A percentile compares a stretch with the other conserved stretches of the same genome.
phyloP scores from a whole-genome alignment of 2,329 filamentous ascomycete species.

The Sphaceloma murrayae region DNA sequence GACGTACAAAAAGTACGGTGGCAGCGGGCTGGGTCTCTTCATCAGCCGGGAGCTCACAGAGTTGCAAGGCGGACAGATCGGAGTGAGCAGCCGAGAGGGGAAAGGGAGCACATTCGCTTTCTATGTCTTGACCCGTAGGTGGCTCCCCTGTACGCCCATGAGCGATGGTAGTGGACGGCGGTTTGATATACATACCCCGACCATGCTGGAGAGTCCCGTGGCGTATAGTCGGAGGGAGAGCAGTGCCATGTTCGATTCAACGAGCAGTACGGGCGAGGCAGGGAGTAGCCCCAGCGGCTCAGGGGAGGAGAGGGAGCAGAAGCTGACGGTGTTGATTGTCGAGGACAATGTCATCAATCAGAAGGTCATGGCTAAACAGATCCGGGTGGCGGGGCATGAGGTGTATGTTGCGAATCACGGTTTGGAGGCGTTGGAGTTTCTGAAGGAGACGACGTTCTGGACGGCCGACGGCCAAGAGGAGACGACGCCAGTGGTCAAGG shows the following conservation, averaged over 20 bases:
- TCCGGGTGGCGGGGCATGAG: constrained; percentile 20
- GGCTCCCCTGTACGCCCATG: constrained; percentile 10
- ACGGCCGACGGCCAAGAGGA: no score
- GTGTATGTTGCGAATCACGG: constrained; percentile 32
- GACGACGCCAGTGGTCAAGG: not conserved
- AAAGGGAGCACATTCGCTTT: constrained; percentile 56
- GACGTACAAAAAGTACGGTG: constrained; percentile 59
- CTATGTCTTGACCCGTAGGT: constrained; percentile 51
- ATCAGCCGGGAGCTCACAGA: constrained; percentile 57
- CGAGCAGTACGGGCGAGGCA: not conserved
- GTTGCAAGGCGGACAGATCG: constrained; percentile 50
- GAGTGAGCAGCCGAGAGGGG: constrained; percentile 49
- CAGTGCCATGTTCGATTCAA: constrained; percentile 14
- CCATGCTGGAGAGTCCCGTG: constrained; percentile 15
- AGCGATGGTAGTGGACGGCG: constrained; percentile 1
- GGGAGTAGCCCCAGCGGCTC: no score
- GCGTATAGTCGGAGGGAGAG: constrained; percentile 10
- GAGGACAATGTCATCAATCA: constrained; percentile 28
- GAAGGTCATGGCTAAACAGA: constrained; percentile 33
- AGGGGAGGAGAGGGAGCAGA: not conserved
- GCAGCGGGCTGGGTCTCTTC: constrained; percentile 58
- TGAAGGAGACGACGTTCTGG: constrained; percentile 23
- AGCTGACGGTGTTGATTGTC: constrained; percentile 20
- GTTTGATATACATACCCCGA: constrained; percentile 10
- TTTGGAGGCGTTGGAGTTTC: constrained; percentile 29